phyloP scores from a whole-genome alignment of 495 filamentous ascomycete species.

The Pyrenula massariospora region DNA sequence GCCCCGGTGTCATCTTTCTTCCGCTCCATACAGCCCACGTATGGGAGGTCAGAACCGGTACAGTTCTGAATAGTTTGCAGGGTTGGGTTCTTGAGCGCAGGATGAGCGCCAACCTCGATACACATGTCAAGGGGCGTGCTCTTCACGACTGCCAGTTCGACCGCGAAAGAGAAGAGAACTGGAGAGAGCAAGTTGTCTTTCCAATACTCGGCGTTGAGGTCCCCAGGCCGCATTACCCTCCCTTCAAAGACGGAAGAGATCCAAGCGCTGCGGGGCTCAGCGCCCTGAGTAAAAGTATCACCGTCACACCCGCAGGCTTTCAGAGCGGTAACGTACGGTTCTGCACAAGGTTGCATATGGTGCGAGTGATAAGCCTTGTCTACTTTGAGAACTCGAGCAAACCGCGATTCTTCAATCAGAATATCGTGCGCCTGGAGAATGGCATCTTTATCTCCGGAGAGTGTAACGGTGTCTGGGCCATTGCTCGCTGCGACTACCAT shows the following conservation, averaged over 20 bases:
- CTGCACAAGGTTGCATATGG: slow-evolving; percentile 28
- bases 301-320: background rate
- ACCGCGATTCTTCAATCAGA: slow-evolving; percentile 30
- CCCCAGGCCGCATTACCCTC: background rate
- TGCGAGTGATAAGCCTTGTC: slow-evolving; percentile 40
- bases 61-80: slow-evolving; percentile 5
- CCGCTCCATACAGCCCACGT: slow-evolving; percentile 14
- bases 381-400: slow-evolving; percentile 36
- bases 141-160: slow-evolving; percentile 8
- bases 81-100: slow-evolving; percentile 11
- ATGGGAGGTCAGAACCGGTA: background rate
- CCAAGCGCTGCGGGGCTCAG: background rate
- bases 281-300: background rate
- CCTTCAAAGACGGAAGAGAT: slow-evolving; percentile 4
- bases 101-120: slow-evolving; percentile 24
- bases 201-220: slow-evolving; percentile 10
- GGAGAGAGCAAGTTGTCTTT: slow-evolving; percentile 11
- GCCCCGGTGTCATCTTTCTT: slow-evolving; percentile 14
- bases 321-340: slow-evolving; percentile 1
- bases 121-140: slow-evolving; percentile 6
- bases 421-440: slow-evolving; percentile 33
- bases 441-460: slow-evolving; percentile 43
- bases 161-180: slow-evolving; percentile 12
- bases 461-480: slow-evolving; percentile 44
- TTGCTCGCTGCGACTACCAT: slow-evolving; percentile 41